These are phyloP conservation scores for Aspergillus oerlinghausenensis DNA, from an alignment of 2,329 filamentous ascomycete species.

Conservation along the genomic window DNA sequence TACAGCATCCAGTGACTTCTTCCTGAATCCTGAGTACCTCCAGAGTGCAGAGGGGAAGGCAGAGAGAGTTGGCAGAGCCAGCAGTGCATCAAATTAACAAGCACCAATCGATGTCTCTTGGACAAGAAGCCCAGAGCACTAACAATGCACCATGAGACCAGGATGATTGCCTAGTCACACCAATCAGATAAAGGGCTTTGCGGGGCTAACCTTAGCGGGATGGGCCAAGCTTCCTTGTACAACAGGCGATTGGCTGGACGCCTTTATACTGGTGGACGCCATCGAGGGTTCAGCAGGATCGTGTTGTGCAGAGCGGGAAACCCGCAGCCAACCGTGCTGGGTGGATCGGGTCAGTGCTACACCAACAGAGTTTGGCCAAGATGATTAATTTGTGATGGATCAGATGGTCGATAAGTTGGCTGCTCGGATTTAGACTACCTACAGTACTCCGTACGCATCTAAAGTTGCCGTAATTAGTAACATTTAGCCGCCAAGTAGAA, in stretches of 20 bases:
- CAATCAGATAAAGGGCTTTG: not conserved
- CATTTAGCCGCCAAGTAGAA: slow-evolving; percentile 11
- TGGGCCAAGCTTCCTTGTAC: slow-evolving; percentile 21
- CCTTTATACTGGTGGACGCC: not conserved
- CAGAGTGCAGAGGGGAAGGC: not conserved
- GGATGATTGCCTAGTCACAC: not conserved
- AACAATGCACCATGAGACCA: not conserved
- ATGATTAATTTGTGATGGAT: slow-evolving; percentile 7
- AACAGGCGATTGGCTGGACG: slow-evolving; percentile 13
- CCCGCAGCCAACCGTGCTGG: slow-evolving; percentile 17
- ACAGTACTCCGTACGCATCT: not conserved
- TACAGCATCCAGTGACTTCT: not conserved
- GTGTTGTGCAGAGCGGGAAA: slow-evolving; percentile 18
- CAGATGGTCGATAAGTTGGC: not conserved
- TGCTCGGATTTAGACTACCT: not conserved
- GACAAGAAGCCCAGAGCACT: not conserved
- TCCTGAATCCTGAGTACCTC: not conserved
- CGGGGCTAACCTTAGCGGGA: slow-evolving; percentile 12
- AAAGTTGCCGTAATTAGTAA: slow-evolving; percentile 12
- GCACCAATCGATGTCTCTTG: not conserved
- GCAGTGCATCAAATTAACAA: not conserved
- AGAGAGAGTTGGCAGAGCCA: not conserved
- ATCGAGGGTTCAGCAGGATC: not conserved
- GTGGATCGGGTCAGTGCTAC: slow-evolving; percentile 9
- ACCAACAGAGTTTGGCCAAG: slow-evolving; percentile 7